phyloP scores from a whole-genome alignment of 768 basidiomycete genomes.

The Cystofilobasidium capitatum region DNA sequence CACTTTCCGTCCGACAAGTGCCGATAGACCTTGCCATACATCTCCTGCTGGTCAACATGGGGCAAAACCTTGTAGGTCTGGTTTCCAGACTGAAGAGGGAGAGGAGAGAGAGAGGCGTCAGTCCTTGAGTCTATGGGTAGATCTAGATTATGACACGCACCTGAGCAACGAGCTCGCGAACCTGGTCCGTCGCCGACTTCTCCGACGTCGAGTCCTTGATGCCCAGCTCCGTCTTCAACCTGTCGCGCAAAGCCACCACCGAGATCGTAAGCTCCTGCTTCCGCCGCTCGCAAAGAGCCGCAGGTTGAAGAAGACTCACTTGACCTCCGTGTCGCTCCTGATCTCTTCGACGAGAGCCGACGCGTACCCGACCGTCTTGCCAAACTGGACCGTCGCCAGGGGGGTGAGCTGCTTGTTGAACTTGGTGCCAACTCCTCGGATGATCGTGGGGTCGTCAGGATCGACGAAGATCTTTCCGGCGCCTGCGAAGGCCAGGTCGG shows the following conservation, averaged over 20 bases:
- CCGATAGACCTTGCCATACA: slow-evolving; percentile 89
- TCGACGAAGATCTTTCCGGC: slow-evolving; percentile 63
- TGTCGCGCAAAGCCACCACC: slow-evolving; percentile 25
- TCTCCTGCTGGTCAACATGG: slow-evolving; percentile 83
- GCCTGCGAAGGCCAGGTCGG: slow-evolving; percentile 69
- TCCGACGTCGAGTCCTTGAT: slow-evolving; percentile 15
- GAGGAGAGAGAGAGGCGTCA: neutral
- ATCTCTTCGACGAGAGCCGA: slow-evolving; percentile 79
- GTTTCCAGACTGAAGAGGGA: neutral
- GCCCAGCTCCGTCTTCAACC: slow-evolving; percentile 73
- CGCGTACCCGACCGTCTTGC: slow-evolving; percentile 64
- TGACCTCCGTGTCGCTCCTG: slow-evolving; percentile 71
- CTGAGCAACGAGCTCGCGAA: slow-evolving; percentile 61
- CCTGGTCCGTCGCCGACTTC: neutral
- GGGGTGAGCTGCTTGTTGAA: slow-evolving; percentile 68
- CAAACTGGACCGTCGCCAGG: slow-evolving; percentile 48
- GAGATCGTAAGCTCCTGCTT: neutral
- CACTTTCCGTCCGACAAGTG: slow-evolving; percentile 72
- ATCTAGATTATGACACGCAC: slow-evolving; percentile 47
- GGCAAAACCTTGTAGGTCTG: slow-evolving; percentile 66
- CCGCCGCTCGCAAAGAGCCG: neutral
- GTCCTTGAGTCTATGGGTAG: neutral
- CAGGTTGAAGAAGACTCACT: neutral
- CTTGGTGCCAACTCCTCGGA: slow-evolving; percentile 68
- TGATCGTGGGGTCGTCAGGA: slow-evolving; percentile 63